phyloP scores from a whole-genome alignment of 352 stramenopile genomes.

The Pythium brachiatum region DNA sequence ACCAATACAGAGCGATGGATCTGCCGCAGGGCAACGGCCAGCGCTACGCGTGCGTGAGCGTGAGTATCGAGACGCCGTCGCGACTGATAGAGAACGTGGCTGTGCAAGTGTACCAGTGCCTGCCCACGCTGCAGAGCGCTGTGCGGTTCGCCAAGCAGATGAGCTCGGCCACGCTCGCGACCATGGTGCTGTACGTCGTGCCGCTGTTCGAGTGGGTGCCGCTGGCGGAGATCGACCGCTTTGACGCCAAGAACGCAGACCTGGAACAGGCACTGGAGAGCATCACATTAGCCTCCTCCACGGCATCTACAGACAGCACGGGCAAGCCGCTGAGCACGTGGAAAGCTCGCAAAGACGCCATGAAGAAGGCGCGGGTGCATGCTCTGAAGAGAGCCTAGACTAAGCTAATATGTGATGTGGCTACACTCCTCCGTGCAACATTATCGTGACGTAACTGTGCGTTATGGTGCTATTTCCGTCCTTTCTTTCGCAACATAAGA shows the following conservation, averaged over 20 bases:
- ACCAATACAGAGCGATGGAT: slow-evolving; percentile 51
- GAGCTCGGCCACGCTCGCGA: slow-evolving; percentile 38
- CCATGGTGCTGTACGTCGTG: slow-evolving; percentile 54
- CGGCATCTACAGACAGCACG: slow-evolving; percentile 5
- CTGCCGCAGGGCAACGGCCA: slow-evolving; percentile 57
- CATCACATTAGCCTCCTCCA: slow-evolving; percentile 5
- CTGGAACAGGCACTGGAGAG: slow-evolving; percentile 67
- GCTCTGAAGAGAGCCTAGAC: slow-evolving; percentile 5
- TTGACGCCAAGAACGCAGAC: slow-evolving; percentile 56
- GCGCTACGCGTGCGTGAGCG: slow-evolving; percentile 68
- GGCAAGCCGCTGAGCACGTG: slow-evolving; percentile 45
- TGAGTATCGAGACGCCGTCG: slow-evolving; percentile 32
- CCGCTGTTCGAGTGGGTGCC: slow-evolving; percentile 79
- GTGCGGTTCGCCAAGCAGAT: slow-evolving; percentile 71
- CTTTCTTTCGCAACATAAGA: slow-evolving; percentile 10
- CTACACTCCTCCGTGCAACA: slow-evolving; percentile 10
- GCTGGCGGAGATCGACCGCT: slow-evolving; percentile 64
- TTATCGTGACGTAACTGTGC: not conserved
- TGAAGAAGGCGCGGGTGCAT: slow-evolving; percentile 44
- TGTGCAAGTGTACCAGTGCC: slow-evolving; percentile 80
- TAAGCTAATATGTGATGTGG: slow-evolving; percentile 14
- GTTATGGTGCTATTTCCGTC: not conserved
- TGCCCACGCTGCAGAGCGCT: slow-evolving; percentile 74
- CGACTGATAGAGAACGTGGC: slow-evolving; percentile 48
- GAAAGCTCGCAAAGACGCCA: slow-evolving; percentile 65